Conservation (phyloP, 179 eudicot species). For the Amaranthus tricolor region DNA sequence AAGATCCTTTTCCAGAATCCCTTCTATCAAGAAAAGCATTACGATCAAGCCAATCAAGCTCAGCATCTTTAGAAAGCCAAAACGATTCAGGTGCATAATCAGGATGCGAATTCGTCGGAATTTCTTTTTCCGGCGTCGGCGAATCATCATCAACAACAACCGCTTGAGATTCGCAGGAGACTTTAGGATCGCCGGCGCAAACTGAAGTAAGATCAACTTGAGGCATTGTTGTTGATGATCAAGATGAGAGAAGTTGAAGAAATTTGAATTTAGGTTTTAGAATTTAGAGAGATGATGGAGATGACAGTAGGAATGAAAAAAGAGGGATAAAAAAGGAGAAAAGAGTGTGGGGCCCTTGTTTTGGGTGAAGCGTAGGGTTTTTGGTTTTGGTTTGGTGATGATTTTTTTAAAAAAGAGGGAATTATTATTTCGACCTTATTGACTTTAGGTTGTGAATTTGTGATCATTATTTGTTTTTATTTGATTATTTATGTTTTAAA, state of each 20-base stretch:
- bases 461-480: too few relatives aligned
- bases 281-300: background rate
- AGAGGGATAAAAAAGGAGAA: background rate
- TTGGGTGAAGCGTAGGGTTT: background rate
- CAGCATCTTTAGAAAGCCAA: conserved; percentile 71
- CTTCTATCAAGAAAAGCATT: conserved; percentile 70
- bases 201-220: conserved; percentile 44
- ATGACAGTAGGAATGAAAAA: background rate
- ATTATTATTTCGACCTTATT: background rate
- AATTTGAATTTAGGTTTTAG: background rate
- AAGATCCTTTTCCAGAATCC: conserved; percentile 56
- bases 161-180: conserved; percentile 40
- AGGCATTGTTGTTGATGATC: conserved; percentile 30
- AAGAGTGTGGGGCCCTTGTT: background rate
- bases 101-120: conserved; percentile 8
- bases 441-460: too few relatives aligned
- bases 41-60: conserved; percentile 75
- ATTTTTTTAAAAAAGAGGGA: background rate
- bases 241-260: conserved; percentile 6
- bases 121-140: conserved; percentile 4
- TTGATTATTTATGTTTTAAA: too few relatives aligned
- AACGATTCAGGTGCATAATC: conserved; percentile 76
- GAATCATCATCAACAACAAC: background rate
- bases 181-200: conserved; percentile 33
- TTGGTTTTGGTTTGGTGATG: conserved; percentile 8